Evolutionary conservation across 257 asterid genomes (phyloP), one percentile per base, ranked within the genome.

Genomic region (Solanum ossicruentum): DNA sequence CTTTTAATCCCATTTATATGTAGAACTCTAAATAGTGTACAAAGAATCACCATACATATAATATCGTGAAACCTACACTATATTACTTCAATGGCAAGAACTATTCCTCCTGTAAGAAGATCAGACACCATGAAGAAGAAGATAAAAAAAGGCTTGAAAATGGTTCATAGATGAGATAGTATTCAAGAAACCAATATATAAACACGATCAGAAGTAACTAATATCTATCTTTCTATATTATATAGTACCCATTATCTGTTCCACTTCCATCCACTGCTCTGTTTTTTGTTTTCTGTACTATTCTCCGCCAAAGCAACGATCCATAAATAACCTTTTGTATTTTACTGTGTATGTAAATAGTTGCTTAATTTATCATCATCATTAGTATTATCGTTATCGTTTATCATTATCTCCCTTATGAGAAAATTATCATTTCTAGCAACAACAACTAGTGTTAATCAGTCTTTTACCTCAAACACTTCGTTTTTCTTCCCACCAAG

Each of bases 361-460:
- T 75, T 75, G 45, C 61, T 4, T 63, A 23, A 63, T 23, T 63
- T 63, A 63, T 63, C 18, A 32, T 28, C 32, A 28, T 32, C 36
- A 32, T 26, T 3, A 75, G 47, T 58, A 8, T 73, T 12, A n/a
- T 65, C 16, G 0, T 56, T 17, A 71, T 20, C 57, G 1, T 21
- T 32, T 2, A 73, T 73, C 61, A 49, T 67, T 16, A 32, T 72
- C 32, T 82, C 43, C 90, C 91, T 82, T 91, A 93, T 92, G 94
- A 93, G 84, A 88, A 87, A 86, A 75, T 81, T 87, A 80, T 85
- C 91, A 58, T 83, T 85, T 56, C 79, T 80, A 10, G 81, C 84
- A 32, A 49, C 41, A 66, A 13, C 73, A 1, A 69, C 77, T 6
- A 28, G 45, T 3, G 20, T 16, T 77, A 67, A 67, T 36, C 78